Percentiles rank a stretch among this genome's conserved stretches.
Evolutionary conservation across 305 asterid species (phyloP).

Genomic region (Solanum hybrid): DNA sequence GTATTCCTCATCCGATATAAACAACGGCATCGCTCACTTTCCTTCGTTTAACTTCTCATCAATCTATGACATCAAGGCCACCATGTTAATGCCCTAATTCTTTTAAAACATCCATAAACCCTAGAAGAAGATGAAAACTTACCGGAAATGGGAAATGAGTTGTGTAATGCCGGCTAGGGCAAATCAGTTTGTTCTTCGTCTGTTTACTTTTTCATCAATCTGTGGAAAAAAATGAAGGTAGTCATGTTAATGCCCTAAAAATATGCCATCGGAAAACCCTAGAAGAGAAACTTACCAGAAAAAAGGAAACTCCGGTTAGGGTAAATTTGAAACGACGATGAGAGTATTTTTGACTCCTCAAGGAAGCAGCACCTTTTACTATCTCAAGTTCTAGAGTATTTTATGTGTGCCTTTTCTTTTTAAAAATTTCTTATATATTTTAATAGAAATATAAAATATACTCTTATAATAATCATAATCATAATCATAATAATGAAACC

Average conservation of each 20-base stretch:
- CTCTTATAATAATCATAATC: neutral
- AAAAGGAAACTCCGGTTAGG: neutral
- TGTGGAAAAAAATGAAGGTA: neutral
- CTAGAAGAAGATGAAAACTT: neutral
- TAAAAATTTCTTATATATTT: no score
- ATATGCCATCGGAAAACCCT: neutral
- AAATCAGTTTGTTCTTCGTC: neutral
- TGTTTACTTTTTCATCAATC: neutral
- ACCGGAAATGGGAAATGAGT: neutral
- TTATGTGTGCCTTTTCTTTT: neutral
- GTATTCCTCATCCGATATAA: conserved; percentile 63
- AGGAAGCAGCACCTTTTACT: neutral
- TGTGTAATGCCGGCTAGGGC: neutral
- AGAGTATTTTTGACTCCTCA: neutral
- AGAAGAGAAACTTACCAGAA: neutral
- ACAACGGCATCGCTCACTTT: conserved; percentile 49
- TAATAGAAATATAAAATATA: no score
- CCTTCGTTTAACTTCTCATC: neutral
- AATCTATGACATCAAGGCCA: neutral
- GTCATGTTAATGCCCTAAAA: neutral
- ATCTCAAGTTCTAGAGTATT: neutral
- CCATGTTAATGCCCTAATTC: neutral
- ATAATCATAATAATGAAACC: no score
- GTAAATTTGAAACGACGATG: neutral
- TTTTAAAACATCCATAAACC: neutral